These are phyloP conservation scores for Penicillium dipodomyicola DNA, from an alignment of 495 filamentous ascomycete species.

Conservation along the genomic window DNA sequence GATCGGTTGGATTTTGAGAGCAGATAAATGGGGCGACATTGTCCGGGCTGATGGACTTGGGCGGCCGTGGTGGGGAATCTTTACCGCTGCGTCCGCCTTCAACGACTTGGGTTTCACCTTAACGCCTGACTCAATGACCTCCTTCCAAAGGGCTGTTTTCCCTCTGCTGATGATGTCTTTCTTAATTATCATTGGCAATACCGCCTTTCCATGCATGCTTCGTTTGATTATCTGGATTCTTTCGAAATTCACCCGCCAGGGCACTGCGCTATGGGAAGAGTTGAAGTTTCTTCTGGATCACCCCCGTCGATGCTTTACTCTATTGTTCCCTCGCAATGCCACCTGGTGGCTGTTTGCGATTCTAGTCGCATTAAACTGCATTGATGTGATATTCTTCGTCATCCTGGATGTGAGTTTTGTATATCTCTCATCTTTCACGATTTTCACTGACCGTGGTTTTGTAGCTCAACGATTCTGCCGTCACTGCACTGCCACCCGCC, in stretches of 20 bases:
- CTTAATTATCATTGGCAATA: slow-evolving; percentile 90
- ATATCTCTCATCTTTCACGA: not conserved
- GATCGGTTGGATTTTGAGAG: slow-evolving; percentile 74
- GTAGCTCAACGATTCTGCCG: slow-evolving; percentile 64
- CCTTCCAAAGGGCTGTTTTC: slow-evolving; percentile 72
- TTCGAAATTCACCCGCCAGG: slow-evolving; percentile 55
- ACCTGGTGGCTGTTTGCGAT: slow-evolving; percentile 95
- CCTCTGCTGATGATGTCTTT: slow-evolving; percentile 73
- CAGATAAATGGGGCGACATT: slow-evolving; percentile 53
- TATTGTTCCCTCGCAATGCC: slow-evolving; percentile 84
- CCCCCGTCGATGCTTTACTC: slow-evolving; percentile 89
- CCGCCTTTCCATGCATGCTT: slow-evolving; percentile 89
- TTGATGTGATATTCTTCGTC: slow-evolving; percentile 86
- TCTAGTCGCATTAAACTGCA: slow-evolving; percentile 73
- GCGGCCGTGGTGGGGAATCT: slow-evolving; percentile 87
- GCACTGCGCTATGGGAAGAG: slow-evolving; percentile 78
- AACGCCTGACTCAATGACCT: slow-evolving; percentile 89
- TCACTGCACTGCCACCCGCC: slow-evolving; percentile 61
- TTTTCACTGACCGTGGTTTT: slow-evolving; percentile 17
- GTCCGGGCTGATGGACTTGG: slow-evolving; percentile 61
- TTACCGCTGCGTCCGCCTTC: slow-evolving; percentile 79
- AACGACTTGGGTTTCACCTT: slow-evolving; percentile 85
- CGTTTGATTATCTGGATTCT: slow-evolving; percentile 81
- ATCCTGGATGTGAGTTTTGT: slow-evolving; percentile 71
- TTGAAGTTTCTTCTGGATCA: slow-evolving; percentile 88